Evolutionary conservation across 495 filamentous ascomycete species (phyloP), one percentile per base, ranked within the genome.

Genomic region (Penicillium riverlandense): DNA sequence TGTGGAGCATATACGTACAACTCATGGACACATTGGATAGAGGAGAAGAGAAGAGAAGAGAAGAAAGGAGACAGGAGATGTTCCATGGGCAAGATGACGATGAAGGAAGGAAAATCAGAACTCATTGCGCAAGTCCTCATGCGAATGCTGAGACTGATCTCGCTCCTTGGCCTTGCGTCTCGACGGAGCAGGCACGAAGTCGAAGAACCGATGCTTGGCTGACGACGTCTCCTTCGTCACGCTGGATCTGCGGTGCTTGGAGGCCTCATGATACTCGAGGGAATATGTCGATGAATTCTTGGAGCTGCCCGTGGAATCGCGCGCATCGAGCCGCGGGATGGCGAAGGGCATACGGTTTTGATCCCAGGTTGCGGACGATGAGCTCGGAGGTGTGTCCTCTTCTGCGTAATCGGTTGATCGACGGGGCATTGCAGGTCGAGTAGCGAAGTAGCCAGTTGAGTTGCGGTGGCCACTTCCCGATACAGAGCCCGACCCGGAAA

Each of bases 351-450:
- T 65, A 36, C 67, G 63, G 8, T 51, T 63, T 37, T 70, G 66
- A 29, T 77, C 73, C 72, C 73, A 77, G 7, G 60, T 72, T 30
- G 71, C 70, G 9, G 73, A 76, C 2, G 73, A 72, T 9, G 74
- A 77, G 47, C 67, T 74, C 13, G 73, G 73, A 7, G 74, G 72
- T 2, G 72, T 76, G 31, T 72, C 71, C 9, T 71, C 66, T 8
- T 70, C 65, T 11, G 43, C 61, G 47, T 65, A 56, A 35, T 72
- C 60, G 14, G 68, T 70, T 16, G 71, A 71, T 28, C 62, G 62
- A 22, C 72, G 69, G 15, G 69, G 67, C 9, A 69, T 54, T 11
- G 64, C 48, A 29, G 66, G 68, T 5, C 66, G 62, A 1, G 65
- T 48, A 10, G 63, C 49, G 38, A 74, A 74, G 48, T 68, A 67